Percentiles rank a stretch among this genome's conserved stretches.
These are phyloP conservation scores for Pichia kluyveri DNA, from an alignment of 805 yeast genomes.

Conservation along the genomic window DNA sequence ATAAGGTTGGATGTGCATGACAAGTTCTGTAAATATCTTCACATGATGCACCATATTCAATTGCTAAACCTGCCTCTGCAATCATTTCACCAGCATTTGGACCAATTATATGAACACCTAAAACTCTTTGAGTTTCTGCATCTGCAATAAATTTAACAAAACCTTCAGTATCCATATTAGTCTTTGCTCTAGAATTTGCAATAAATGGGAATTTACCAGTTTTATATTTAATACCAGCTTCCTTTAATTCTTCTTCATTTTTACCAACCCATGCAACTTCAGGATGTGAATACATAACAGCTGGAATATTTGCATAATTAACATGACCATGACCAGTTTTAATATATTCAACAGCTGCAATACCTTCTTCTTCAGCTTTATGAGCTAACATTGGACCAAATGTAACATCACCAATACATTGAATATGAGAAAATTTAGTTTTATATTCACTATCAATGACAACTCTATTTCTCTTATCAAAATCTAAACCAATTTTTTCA, in stretches of 20 bases:
- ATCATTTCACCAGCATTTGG: constrained; percentile 99
- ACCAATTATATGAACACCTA: constrained; percentile 96
- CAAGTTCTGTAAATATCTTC: constrained; percentile 97
- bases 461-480: constrained; percentile 85
- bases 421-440: constrained; percentile 86
- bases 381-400: constrained; percentile 99
- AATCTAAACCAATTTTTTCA: constrained; percentile 82
- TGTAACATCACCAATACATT: constrained; percentile 97
- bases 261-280: constrained; percentile 99
- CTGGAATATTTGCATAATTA: constrained; percentile 94
- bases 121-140: constrained; percentile 91
- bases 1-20: constrained; percentile 97
- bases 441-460: constrained; percentile 91
- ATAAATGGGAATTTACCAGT: constrained; percentile 97
- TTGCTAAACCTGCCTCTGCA: constrained; percentile 95
- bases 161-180: constrained; percentile 94
- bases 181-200: constrained; percentile 99
- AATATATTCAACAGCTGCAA: constrained; percentile 94
- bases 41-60: constrained; percentile 97
- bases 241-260: constrained; percentile 50
- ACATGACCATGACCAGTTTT: constrained; percentile 95
- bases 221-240: constrained; percentile 83
- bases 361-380: constrained; percentile 99
- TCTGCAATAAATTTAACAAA: constrained; percentile 93
- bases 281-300: constrained; percentile 99